Percentiles rank a stretch among this genome's conserved stretches.
Evolutionary conservation across 192 early-diverging fungal species (phyloP).

Genomic region (Gaertneriomyces semiglobifer): DNA sequence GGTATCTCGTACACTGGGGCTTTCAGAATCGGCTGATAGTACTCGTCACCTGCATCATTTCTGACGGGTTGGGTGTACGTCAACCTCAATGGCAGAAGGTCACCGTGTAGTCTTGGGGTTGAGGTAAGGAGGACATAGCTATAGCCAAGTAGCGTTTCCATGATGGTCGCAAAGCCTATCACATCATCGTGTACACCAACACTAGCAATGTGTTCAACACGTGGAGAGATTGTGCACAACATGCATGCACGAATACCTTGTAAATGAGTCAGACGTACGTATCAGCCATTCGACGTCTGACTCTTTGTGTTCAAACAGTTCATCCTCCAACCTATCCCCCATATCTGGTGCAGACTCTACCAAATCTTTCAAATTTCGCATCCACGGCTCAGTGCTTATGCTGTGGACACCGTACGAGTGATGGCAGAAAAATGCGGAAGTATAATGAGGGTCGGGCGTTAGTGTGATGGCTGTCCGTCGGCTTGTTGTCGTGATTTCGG

Average conservation of each 20-base stretch:
- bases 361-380: slow-evolving; percentile 21
- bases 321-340: neutral
- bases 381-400: slow-evolving; percentile 58
- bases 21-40: slow-evolving; percentile 9
- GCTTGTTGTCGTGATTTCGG: neutral
- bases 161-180: slow-evolving; percentile 57
- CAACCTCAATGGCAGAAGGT: slow-evolving; percentile 17
- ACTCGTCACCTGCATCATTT: neutral
- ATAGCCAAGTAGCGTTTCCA: slow-evolving; percentile 70
- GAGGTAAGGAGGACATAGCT: slow-evolving; percentile 59
- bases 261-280: neutral
- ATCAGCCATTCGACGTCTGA: slow-evolving; percentile 1
- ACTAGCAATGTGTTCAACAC: neutral
- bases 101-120: slow-evolving; percentile 52
- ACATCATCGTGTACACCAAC: slow-evolving; percentile 28
- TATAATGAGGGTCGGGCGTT: slow-evolving; percentile 56
- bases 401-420: slow-evolving; percentile 69
- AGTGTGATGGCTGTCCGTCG: slow-evolving; percentile 28
- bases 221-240: too few relatives aligned
- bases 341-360: slow-evolving; percentile 24
- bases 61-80: neutral
- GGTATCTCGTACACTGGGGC: slow-evolving; percentile 11
- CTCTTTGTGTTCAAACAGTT: neutral
- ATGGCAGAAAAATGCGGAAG: slow-evolving; percentile 63
- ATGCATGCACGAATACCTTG: neutral